Percentiles rank a stretch among this genome's conserved stretches.
phyloP scores from a whole-genome alignment of 2,329 filamentous ascomycete genomes.

The Cladophialophora carrionii region DNA sequence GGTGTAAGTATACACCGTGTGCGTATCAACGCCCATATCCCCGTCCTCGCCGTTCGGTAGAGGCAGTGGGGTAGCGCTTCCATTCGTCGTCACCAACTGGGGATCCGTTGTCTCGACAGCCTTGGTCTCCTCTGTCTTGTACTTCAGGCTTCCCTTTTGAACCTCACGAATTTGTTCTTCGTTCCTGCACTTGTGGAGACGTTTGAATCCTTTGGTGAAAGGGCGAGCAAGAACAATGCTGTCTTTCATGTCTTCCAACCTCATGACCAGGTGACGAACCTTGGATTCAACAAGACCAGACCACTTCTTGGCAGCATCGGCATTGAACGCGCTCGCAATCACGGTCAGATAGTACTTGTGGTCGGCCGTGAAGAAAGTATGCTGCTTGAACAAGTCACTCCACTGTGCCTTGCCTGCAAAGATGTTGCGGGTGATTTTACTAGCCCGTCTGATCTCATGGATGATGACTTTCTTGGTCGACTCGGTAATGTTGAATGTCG shows the following conservation, averaged over 20 bases:
- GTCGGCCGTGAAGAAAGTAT: conserved; percentile 88
- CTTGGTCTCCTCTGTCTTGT: conserved; percentile 59
- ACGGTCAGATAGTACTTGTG: conserved; percentile 97
- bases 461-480: conserved; percentile 86
- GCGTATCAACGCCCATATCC: conserved; percentile 48
- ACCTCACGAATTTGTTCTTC: conserved; percentile 66
- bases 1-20: conserved; percentile 79
- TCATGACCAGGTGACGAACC: conserved; percentile 79
- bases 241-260: conserved; percentile 76
- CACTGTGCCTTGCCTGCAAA: conserved; percentile 75
- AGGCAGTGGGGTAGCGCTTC: conserved; percentile 45
- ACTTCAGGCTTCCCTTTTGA: conserved; percentile 64
- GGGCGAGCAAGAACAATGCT: conserved; percentile 79
- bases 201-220: conserved; percentile 90
- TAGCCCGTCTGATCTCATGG: conserved; percentile 76
- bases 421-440: conserved; percentile 77
- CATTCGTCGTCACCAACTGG: conserved; percentile 53
- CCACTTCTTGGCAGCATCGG: conserved; percentile 84
- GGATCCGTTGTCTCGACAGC: conserved; percentile 56
- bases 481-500: conserved; percentile 88
- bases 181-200: conserved; percentile 70
- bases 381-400: conserved; percentile 86
- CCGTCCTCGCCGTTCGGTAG: conserved; percentile 49
- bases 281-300: conserved; percentile 93
- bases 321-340: conserved; percentile 77